Base-by-base conservation (phyloP, 306 rosid species). In the Begonia fuchsioides region DNA sequence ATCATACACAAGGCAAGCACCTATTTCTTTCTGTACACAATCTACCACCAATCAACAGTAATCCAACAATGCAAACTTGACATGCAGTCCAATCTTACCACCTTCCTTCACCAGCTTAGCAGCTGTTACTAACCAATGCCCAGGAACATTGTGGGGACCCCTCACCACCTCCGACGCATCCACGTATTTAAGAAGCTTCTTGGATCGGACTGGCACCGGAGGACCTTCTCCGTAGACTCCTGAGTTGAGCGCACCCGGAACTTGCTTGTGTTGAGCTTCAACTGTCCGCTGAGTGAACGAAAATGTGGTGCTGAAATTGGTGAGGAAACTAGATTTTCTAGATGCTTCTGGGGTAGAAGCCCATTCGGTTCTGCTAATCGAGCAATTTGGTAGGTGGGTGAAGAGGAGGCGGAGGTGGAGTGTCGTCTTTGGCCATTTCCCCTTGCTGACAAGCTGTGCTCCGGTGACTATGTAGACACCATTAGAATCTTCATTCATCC, bases 121-220 rank as follows among this genome's bases (percentile, higher is more conserved):
- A 54, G 93, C 94, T 11, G 73, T 81, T 55, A 88, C 93, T 61
- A 88, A 60, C 96, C 96, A 88, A 63, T 88, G 94, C 8, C 96
- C 96, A 0, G 96, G 96, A 66, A 73, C 64, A 66, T 83, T 90
- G 44, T 88, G 96, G 0, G 96, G 93, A 11, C 94, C 96, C 32
- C 86, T 77, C 49, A 76, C 70, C 16, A 88, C 95, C 83, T 88
- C 96, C 0, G 88, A 68, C 1, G 80, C 74, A 41, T 83, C 95
- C 55, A 88, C 90, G 47, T 63, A 83, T 62, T 74, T 83, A 14
- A 79, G 83, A 53, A 83, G 75, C 71, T 78, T 88, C 3, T 69
- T 65, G 0, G 94, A 61, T 17, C 65, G 82, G 62, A 74, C 76
- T 0, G 80, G 76, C 54, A 60, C 62, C 0, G 96, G 96, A 1